Conservation (phyloP, 225 moss, liverwort and hornwort species). For the Thuidium tamariscinum region DNA sequence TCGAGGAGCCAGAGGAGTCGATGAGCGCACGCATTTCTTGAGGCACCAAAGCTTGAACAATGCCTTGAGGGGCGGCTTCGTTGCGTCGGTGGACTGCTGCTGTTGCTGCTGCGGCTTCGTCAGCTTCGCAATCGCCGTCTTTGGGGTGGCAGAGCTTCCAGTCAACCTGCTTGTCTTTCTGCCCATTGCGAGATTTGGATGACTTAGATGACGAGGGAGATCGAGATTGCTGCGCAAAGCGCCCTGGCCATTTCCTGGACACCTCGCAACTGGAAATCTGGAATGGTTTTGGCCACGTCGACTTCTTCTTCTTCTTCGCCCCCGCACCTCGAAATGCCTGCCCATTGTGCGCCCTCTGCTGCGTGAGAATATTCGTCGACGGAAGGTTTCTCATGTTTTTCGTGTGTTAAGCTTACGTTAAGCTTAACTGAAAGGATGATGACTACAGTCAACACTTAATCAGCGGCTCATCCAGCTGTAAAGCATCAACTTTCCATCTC, state of each 20-base stretch:
- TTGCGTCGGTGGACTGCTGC: neutral
- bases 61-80: slow-evolving; percentile 3
- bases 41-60: slow-evolving; percentile 27
- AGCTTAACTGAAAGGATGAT: too few relatives aligned
- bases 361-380: neutral
- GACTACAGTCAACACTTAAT: too few relatives aligned
- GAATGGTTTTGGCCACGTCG: too few relatives aligned
- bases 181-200: neutral
- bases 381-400: neutral
- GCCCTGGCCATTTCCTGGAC: neutral
- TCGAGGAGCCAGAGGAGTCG: neutral
- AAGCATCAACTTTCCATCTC: too few relatives aligned
- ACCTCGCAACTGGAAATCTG: too few relatives aligned
- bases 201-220: neutral
- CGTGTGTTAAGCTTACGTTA: too few relatives aligned
- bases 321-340: neutral
- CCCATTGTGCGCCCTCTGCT: neutral
- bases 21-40: slow-evolving; percentile 15
- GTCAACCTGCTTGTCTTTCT: neutral
- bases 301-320: neutral
- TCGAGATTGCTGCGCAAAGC: neutral
- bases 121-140: neutral
- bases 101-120: neutral
- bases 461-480: neutral
- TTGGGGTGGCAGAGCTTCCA: neutral